These are phyloP conservation scores for Talaromyces liani DNA, from an alignment of 495 filamentous ascomycete genomes.

Conservation along the genomic window DNA sequence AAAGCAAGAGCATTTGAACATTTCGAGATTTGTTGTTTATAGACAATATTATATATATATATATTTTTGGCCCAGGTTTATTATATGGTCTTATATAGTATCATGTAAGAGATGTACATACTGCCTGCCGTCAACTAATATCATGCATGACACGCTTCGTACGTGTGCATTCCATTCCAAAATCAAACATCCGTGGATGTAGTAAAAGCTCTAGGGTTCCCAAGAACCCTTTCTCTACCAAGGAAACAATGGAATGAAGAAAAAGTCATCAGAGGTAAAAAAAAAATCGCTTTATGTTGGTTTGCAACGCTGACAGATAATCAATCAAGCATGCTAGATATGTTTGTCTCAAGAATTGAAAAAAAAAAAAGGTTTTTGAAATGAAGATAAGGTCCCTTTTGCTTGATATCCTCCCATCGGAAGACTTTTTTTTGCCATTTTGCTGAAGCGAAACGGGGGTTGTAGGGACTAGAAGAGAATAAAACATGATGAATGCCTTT, in stretches of 20 bases:
- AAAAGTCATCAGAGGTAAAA: background rate
- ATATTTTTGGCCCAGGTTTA: background rate
- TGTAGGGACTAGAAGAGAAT: background rate
- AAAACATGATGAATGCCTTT: constrained; percentile 2
- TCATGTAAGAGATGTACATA: background rate
- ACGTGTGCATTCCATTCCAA: background rate
- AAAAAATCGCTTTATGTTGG: constrained; percentile 2
- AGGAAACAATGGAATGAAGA: background rate
- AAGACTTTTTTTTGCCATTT: background rate
- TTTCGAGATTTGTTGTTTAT: background rate
- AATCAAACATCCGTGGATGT: background rate
- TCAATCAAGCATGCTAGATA: background rate
- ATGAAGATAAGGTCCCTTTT: background rate
- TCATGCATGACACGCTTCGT: background rate
- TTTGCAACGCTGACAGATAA: background rate
- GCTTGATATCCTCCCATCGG: background rate
- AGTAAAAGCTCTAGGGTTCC: background rate
- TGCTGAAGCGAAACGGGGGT: no score
- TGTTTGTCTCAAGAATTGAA: background rate
- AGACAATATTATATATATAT: background rate
- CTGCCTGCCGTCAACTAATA: background rate
- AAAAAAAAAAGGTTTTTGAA: background rate
- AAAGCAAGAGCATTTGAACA: background rate
- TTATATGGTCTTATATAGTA: background rate
- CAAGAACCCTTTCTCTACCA: background rate